A percentile compares a stretch with the other conserved stretches of the same genome.
Conservation (phyloP, 768 basidiomycete genomes). For the Strobilomyces confusus region DNA sequence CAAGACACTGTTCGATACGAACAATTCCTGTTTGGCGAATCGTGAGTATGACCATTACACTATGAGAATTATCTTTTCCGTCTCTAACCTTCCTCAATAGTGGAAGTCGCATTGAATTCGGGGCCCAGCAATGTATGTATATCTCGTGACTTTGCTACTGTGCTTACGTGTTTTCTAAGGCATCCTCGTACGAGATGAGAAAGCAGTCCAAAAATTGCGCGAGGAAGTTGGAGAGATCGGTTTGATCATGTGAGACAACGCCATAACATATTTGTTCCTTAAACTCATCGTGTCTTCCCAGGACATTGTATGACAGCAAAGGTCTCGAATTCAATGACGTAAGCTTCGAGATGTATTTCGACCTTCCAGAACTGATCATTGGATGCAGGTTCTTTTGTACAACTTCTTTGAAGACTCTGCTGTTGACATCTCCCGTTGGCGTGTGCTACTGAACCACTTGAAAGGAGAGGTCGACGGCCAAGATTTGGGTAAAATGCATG, state of each 20-base stretch:
- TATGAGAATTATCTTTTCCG: neutral
- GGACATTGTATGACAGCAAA: constrained; percentile 33
- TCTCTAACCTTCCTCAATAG: constrained; percentile 18
- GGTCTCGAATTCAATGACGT: constrained; percentile 27
- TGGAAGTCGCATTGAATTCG: constrained; percentile 54
- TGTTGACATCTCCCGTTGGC: constrained; percentile 51
- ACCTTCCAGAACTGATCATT: neutral
- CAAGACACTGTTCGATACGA: constrained; percentile 39
- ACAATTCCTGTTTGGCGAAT: constrained; percentile 52
- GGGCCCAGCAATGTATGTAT: constrained; percentile 60
- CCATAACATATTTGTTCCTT: neutral
- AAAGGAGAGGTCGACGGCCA: constrained; percentile 18
- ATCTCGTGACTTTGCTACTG: neutral
- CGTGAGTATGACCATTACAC: constrained; percentile 30
- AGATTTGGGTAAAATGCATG: constrained; percentile 17
- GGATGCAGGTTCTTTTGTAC: constrained; percentile 59
- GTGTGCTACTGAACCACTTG: constrained; percentile 47
- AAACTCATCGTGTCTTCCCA: constrained; percentile 3
- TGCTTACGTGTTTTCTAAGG: constrained; percentile 27
- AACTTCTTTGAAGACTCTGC: constrained; percentile 71
- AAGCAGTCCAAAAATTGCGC: constrained; percentile 44
- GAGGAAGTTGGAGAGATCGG: constrained; percentile 56
- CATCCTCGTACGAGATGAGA: constrained; percentile 64
- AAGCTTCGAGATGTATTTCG: neutral
- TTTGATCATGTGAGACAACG: constrained; percentile 46